A percentile compares a stretch with the other conserved stretches of the same genome.
Conservation (phyloP, 192 early-diverging fungal species). For the Entomortierella chlamydospora region DNA sequence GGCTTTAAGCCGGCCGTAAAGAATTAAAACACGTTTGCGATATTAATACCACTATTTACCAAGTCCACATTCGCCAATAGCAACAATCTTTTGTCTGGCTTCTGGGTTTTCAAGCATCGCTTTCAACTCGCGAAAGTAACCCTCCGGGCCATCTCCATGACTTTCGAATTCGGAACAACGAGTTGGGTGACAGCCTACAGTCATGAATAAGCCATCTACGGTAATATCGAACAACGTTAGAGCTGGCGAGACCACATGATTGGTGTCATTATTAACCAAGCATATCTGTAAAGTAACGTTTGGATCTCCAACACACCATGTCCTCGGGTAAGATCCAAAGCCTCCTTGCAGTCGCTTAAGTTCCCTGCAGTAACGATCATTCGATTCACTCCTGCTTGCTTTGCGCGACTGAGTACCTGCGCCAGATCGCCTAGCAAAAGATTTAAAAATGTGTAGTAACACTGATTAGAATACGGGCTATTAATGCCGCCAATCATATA, state of each 20-base stretch:
- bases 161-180: constrained; percentile 78
- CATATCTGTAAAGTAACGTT: background rate
- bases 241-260: too few relatives aligned
- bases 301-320: constrained; percentile 55
- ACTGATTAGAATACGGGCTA: background rate
- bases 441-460: too few relatives aligned
- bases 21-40: background rate
- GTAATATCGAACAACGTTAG: background rate
- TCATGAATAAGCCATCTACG: constrained; percentile 69
- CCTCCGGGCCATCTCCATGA: constrained; percentile 66
- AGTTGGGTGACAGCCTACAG: constrained; percentile 90
- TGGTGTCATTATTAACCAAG: too few relatives aligned
- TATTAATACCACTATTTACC: constrained; percentile 51
- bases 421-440: constrained; percentile 71
- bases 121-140: constrained; percentile 69
- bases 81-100: constrained; percentile 75
- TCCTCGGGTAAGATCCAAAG: constrained; percentile 65
- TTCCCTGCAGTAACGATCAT: constrained; percentile 89
- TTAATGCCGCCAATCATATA: background rate
- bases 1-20: too few relatives aligned
- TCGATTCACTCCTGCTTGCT: constrained; percentile 72
- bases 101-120: constrained; percentile 52
- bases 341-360: constrained; percentile 68
- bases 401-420: constrained; percentile 73
- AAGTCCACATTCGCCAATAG: constrained; percentile 95